Evolutionary conservation across 1,284 basidiomycete genomes (phyloP).

Genomic region (Porodaedalea pini): DNA sequence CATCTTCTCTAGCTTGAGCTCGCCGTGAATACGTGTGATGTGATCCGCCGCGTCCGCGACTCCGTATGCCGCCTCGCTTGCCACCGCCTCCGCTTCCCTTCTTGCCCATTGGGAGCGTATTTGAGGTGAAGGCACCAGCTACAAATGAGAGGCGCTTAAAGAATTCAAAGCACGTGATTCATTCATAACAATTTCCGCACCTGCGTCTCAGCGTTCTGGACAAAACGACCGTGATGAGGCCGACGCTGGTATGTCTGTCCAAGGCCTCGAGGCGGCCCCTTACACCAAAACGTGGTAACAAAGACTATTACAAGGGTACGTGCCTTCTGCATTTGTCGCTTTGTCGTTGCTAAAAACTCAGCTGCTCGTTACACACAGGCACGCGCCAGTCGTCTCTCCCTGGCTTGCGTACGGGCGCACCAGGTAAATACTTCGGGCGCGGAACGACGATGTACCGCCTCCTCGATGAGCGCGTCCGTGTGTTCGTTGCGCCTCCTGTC

Average conservation of each 20-base stretch:
- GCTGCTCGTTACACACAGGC: slow-evolving; percentile 43
- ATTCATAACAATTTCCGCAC: neutral
- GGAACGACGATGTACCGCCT: slow-evolving; percentile 78
- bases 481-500: slow-evolving; percentile 77
- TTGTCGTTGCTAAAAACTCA: neutral
- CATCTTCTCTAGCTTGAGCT: slow-evolving; percentile 25
- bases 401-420: slow-evolving; percentile 81
- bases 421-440: slow-evolving; percentile 73
- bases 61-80: slow-evolving; percentile 22
- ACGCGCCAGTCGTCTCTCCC: slow-evolving; percentile 79
- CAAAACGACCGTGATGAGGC: slow-evolving; percentile 48
- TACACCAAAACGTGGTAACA: slow-evolving; percentile 83
- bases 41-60: slow-evolving; percentile 30
- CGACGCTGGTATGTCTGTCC: slow-evolving; percentile 61
- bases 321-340: slow-evolving; percentile 3
- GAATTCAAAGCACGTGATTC: slow-evolving; percentile 7
- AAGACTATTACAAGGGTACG: slow-evolving; percentile 90
- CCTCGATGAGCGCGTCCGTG: slow-evolving; percentile 76
- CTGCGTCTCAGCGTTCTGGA: neutral
- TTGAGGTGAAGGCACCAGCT: neutral
- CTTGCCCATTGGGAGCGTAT: slow-evolving; percentile 36
- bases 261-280: slow-evolving; percentile 80
- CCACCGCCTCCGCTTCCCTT: slow-evolving; percentile 35
- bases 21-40: slow-evolving; percentile 25
- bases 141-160: neutral